Evolutionary conservation across 257 asterid genomes (phyloP).

Genomic region (Solanum rostratum): DNA sequence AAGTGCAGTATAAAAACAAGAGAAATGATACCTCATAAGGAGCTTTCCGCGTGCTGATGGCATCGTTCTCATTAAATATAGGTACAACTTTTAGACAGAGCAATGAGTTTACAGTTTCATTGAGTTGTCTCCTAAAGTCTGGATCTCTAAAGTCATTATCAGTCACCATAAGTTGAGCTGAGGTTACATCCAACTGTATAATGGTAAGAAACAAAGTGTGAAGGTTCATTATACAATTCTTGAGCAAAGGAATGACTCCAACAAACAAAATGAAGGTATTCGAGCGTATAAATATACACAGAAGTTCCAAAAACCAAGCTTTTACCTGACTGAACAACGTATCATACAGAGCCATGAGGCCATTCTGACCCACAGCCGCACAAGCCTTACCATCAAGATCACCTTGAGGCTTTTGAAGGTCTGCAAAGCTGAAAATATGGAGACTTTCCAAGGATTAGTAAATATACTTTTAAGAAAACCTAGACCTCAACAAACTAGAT

Average conservation of each 20-base stretch:
- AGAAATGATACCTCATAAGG: constrained; percentile 60
- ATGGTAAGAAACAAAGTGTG: not conserved
- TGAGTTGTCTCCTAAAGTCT: constrained; percentile 56
- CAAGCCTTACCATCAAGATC: constrained; percentile 99
- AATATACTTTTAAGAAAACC: not conserved
- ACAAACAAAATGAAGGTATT: not conserved
- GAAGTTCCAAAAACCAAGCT: not conserved
- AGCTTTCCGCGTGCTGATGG: constrained; percentile 68
- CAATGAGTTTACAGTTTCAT: constrained; percentile 49
- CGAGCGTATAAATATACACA: not conserved
- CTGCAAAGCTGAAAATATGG: constrained; percentile 62
- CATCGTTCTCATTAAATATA: constrained; percentile 74
- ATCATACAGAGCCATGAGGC: constrained; percentile 95
- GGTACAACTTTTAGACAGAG: constrained; percentile 60
- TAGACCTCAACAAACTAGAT: not conserved
- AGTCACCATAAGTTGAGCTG: constrained; percentile 78
- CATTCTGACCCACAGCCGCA: constrained; percentile 98
- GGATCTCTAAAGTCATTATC: constrained; percentile 68
- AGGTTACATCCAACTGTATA: constrained; percentile 61
- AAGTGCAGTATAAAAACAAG: not conserved
- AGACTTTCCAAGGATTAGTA: not conserved
- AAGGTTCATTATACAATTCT: not conserved
- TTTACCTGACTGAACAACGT: constrained; percentile 90
- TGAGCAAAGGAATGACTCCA: not conserved
- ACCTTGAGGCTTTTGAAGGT: constrained; percentile 92